These are phyloP conservation scores for Fusarium hostae DNA, from an alignment of 2,329 filamentous ascomycete genomes.

Conservation along the genomic window DNA sequence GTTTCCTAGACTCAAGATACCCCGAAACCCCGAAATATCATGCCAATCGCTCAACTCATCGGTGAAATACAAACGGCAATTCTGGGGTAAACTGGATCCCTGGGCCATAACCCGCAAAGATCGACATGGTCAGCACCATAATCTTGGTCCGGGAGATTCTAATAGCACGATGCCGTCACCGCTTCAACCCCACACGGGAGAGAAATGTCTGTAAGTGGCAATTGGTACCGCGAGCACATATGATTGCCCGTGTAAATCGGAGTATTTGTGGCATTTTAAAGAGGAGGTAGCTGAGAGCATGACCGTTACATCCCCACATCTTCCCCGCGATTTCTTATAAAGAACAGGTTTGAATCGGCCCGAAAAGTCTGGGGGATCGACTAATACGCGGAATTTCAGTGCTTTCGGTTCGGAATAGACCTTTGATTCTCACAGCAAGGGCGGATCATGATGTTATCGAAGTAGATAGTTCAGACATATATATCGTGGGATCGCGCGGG, in stretches of 20 bases:
- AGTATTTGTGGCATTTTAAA: not conserved
- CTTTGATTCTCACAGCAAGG: not conserved
- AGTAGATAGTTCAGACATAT: not conserved
- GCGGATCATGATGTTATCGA: not conserved
- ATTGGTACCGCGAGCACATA: not conserved
- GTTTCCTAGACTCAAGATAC: not conserved
- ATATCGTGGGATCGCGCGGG: not conserved
- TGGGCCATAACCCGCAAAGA: slow-evolving; percentile 18
- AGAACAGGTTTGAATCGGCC: slow-evolving; percentile 29
- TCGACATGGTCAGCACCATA: slow-evolving; percentile 17
- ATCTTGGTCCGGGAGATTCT: not conserved
- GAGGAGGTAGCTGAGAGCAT: not conserved
- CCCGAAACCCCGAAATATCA: slow-evolving; percentile 21
- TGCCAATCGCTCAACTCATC: not conserved
- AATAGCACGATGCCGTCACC: slow-evolving; percentile 21
- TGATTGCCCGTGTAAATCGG: not conserved
- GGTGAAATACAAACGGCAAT: not conserved
- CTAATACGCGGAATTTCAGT: slow-evolving; percentile 7
- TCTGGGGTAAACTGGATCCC: slow-evolving; percentile 20
- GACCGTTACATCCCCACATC: slow-evolving; percentile 27
- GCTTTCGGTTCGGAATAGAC: not conserved
- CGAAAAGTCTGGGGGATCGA: slow-evolving; percentile 27
- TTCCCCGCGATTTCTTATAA: slow-evolving; percentile 25
- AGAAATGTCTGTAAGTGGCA: not conserved
- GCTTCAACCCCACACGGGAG: not conserved